Conservation (phyloP, 2,329 filamentous ascomycete species). For the Ophiocordyceps camponoti-floridani region DNA sequence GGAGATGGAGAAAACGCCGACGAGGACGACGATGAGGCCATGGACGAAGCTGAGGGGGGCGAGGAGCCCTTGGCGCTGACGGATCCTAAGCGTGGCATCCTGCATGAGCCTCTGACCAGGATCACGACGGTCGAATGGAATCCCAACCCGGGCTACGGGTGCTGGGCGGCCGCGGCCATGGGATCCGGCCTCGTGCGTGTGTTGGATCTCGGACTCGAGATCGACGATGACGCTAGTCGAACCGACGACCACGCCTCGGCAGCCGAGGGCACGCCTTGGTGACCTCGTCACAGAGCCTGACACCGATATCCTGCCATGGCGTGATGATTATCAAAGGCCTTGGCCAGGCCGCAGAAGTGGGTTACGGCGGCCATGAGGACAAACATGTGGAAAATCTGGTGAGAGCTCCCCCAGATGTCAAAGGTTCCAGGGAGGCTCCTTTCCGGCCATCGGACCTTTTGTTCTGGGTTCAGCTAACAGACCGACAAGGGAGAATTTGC, state of each 20-base stretch:
- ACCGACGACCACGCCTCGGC: not conserved
- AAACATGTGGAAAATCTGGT: slow-evolving; percentile 89
- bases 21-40: slow-evolving; percentile 5
- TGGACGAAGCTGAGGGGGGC: slow-evolving; percentile 8
- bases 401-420: slow-evolving; percentile 83
- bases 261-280: too few species aligned
- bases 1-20: not conserved
- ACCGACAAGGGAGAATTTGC: not conserved
- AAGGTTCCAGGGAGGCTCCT: slow-evolving; percentile 58
- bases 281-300: slow-evolving; percentile 6
- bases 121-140: slow-evolving; percentile 50
- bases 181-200: slow-evolving; percentile 49
- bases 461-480: not conserved
- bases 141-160: slow-evolving; percentile 44
- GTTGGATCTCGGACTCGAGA: slow-evolving; percentile 43
- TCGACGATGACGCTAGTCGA: not conserved
- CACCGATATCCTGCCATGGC: slow-evolving; percentile 36
- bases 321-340: slow-evolving; percentile 78
- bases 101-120: slow-evolving; percentile 45
- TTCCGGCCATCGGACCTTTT: slow-evolving; percentile 63
- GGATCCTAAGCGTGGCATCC: slow-evolving; percentile 24
- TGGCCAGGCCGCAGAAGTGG: slow-evolving; percentile 65
- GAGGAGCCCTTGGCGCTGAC: slow-evolving; percentile 13
- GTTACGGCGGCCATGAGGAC: slow-evolving; percentile 67
- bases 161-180: slow-evolving; percentile 49